A percentile compares a stretch with the other conserved stretches of the same genome.
Conservation (phyloP, 148 eudicot species). For the Bassia scoparia region DNA sequence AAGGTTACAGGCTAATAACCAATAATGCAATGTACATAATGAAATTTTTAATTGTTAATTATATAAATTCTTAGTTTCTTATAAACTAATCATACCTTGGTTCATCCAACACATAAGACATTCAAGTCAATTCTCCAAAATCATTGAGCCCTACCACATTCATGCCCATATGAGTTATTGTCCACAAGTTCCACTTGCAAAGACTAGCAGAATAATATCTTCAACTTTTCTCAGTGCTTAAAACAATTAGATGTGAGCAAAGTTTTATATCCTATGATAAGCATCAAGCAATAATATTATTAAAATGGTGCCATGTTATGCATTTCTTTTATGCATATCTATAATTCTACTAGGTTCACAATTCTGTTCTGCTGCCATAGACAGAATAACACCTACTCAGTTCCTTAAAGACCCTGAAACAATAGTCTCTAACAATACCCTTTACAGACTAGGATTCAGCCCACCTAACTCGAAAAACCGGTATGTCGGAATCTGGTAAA, state of each 20-base stretch:
- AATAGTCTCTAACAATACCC: constrained; percentile 24
- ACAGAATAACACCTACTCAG: constrained; percentile 19
- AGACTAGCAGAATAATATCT: neutral
- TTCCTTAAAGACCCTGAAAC: constrained; percentile 25
- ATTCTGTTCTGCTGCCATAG: constrained; percentile 16
- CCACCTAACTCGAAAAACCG: constrained; percentile 18
- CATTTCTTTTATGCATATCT: neutral
- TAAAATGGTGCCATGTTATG: neutral
- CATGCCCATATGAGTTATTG: neutral
- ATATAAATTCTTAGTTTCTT: neutral
- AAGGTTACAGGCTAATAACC: no score
- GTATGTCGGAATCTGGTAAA: constrained; percentile 38
- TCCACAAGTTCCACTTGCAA: neutral
- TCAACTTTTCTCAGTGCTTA: neutral
- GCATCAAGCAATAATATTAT: neutral
- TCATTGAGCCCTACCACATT: neutral
- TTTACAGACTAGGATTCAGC: constrained; percentile 32
- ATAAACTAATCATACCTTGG: neutral
- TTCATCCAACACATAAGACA: neutral
- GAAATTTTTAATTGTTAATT: neutral
- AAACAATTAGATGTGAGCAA: neutral
- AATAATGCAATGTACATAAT: no score
- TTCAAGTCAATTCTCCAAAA: neutral
- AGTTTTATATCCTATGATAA: neutral
- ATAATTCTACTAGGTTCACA: neutral